phyloP scores from a whole-genome alignment of 495 filamentous ascomycete species.

The Daldinia vernicosa region DNA sequence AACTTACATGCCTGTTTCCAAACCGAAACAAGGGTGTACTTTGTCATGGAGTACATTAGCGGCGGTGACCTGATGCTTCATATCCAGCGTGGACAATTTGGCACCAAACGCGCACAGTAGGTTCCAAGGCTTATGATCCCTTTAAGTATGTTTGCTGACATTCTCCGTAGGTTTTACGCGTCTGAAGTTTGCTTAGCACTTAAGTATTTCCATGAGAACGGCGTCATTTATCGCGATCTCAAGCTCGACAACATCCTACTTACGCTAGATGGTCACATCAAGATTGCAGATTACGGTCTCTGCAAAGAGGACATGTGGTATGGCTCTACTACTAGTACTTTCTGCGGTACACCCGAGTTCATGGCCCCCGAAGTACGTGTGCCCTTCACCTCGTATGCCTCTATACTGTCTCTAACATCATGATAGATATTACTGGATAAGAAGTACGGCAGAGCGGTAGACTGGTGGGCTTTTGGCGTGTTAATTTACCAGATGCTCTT shows the following conservation, averaged over 20 bases:
- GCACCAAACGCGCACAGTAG: constrained; percentile 93
- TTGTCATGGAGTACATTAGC: constrained; percentile 99
- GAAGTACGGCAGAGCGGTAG: constrained; percentile 97
- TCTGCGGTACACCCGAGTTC: constrained; percentile 98
- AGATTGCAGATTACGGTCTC: constrained; percentile 97
- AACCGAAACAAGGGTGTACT: constrained; percentile 98
- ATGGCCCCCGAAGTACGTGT: constrained; percentile 94
- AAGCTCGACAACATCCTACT: constrained; percentile 99
- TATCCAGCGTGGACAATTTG: constrained; percentile 96
- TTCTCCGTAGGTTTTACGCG: constrained; percentile 81
- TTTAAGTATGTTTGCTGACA: constrained; percentile 12
- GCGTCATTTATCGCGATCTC: constrained; percentile 98
- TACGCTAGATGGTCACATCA: constrained; percentile 96
- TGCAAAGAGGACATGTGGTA: constrained; percentile 99
- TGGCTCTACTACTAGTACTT: constrained; percentile 93
- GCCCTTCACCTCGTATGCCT: background rate
- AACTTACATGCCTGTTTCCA: constrained; percentile 99
- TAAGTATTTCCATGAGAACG: constrained; percentile 99
- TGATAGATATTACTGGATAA: constrained; percentile 95
- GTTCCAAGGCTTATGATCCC: constrained; percentile 46
- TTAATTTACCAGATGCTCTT: constrained; percentile 99
- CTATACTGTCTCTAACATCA: constrained; percentile 18
- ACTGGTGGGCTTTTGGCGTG: constrained; percentile 99
- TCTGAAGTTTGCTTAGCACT: constrained; percentile 96
- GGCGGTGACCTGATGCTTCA: constrained; percentile 99